Evolutionary conservation across 2,329 filamentous ascomycete genomes (phyloP).

Genomic region (Chalara sp.): DNA sequence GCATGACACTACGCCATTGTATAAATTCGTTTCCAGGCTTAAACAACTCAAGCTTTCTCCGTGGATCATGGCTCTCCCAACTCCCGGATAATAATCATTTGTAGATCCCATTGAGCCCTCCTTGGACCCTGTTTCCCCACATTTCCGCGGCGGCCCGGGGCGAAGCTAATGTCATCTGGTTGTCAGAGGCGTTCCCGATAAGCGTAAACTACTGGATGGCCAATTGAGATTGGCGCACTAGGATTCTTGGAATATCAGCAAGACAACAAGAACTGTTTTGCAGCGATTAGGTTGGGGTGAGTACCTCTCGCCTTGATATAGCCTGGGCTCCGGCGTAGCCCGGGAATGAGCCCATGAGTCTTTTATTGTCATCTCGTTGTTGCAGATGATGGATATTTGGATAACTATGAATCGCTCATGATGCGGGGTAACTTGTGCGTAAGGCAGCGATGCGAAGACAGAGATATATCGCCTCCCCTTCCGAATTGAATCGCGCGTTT

Average conservation of each 20-base stretch:
- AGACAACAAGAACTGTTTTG: slow-evolving; percentile 56
- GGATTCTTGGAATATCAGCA: slow-evolving; percentile 45
- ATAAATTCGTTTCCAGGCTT: slow-evolving; percentile 63
- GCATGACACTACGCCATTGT: too few species aligned
- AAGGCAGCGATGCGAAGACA: too few species aligned
- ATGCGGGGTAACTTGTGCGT: too few species aligned
- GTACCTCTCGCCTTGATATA: slow-evolving; percentile 61
- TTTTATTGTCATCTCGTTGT: too few species aligned
- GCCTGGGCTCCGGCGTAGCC: slow-evolving; percentile 31
- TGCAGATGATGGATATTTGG: too few species aligned
- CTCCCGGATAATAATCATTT: slow-evolving; percentile 62
- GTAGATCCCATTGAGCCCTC: slow-evolving; percentile 63
- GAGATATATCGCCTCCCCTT: too few species aligned
- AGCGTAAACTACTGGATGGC: slow-evolving; percentile 58
- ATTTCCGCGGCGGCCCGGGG: slow-evolving; percentile 66
- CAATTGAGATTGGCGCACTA: slow-evolving; percentile 37
- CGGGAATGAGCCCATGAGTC: too few species aligned
- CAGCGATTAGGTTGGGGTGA: slow-evolving; percentile 54
- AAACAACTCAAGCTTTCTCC: slow-evolving; percentile 71
- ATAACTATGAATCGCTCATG: too few species aligned
- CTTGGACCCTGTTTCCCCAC: slow-evolving; percentile 68
- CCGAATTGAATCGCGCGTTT: too few species aligned
- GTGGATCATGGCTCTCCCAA: slow-evolving; percentile 77
- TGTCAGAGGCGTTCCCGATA: slow-evolving; percentile 61
- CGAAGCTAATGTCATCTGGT: slow-evolving; percentile 64